phyloP scores from a whole-genome alignment of 148 eudicot species.

The Dysphania ambrosioides region DNA sequence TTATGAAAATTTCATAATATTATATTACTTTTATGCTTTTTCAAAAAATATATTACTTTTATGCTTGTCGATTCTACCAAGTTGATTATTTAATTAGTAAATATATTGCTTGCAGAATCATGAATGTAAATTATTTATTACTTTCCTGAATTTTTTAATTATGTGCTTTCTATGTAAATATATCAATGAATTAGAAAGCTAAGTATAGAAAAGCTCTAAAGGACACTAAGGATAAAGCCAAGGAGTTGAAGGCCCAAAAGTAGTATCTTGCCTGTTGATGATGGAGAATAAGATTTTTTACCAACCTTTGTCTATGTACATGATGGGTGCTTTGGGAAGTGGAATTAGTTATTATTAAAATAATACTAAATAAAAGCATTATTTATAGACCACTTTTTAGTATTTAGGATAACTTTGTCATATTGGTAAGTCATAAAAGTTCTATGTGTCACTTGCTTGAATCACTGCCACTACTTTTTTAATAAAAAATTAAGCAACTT shows the following conservation, averaged over 20 bases:
- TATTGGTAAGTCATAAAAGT: no score
- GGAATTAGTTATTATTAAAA: no score
- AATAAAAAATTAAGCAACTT: no score
- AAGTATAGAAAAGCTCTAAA: conserved; percentile 65
- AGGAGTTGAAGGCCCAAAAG: conserved; percentile 55
- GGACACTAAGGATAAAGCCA: conserved; percentile 64
- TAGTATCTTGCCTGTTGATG: conserved; percentile 26
- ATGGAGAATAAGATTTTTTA: conserved; percentile 30
- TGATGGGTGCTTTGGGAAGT: conserved; percentile 6
- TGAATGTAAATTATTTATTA: background rate
- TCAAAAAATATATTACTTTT: no score
- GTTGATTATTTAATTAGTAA: background rate
- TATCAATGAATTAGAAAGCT: conserved; percentile 55
- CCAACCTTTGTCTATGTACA: background rate
- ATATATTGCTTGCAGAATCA: background rate
- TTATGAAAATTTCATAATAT: background rate
- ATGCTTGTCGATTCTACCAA: background rate
- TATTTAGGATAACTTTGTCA: no score
- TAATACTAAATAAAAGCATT: background rate
- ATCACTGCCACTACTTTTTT: no score
- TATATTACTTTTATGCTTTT: no score
- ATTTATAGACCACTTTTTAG: no score
- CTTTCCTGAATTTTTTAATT: background rate
- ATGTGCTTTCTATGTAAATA: background rate
- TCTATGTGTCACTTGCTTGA: no score